phyloP scores from a whole-genome alignment of 1,284 basidiomycete species.

The Malassezia pachydermatis region DNA sequence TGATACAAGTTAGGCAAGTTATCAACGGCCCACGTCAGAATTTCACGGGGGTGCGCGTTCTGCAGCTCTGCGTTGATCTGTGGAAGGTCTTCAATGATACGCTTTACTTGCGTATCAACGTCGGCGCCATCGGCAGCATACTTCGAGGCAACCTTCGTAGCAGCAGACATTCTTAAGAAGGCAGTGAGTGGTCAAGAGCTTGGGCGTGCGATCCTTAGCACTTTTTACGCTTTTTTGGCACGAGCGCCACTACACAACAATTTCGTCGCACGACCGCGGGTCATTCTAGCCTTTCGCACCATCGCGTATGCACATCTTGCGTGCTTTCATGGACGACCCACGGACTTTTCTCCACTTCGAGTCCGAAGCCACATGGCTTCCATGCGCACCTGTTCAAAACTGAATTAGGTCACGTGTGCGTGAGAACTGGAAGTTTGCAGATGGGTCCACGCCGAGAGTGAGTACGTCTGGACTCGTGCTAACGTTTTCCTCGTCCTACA shows the following conservation, averaged over 20 bases:
- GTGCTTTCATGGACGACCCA: no score
- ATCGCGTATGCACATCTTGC: conserved; percentile 12
- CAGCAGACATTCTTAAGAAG: no score
- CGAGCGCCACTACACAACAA: neutral
- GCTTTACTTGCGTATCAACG: conserved; percentile 8
- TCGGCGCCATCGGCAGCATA: conserved; percentile 1
- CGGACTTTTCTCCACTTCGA: no score
- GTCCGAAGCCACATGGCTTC: neutral
- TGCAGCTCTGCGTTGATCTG: conserved; percentile 40
- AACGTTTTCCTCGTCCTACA: conserved; percentile 19
- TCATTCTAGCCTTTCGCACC: neutral
- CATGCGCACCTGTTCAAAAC: conserved; percentile 8
- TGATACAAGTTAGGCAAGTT: conserved; percentile 46
- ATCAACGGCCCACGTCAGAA: conserved; percentile 46
- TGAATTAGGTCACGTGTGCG: conserved; percentile 16
- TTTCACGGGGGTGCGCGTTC: conserved; percentile 37
- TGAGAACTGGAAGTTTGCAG: conserved; percentile 17
- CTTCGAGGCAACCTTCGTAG: neutral
- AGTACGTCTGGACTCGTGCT: neutral
- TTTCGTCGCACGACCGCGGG: conserved; percentile 3
- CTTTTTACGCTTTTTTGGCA: no score
- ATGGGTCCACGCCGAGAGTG: neutral
- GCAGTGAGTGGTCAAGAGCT: no score
- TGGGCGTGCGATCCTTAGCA: no score
- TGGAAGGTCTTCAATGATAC: conserved; percentile 23